phyloP scores from a whole-genome alignment of 208 protist genomes.

The Acanthamoeba healyi region DNA sequence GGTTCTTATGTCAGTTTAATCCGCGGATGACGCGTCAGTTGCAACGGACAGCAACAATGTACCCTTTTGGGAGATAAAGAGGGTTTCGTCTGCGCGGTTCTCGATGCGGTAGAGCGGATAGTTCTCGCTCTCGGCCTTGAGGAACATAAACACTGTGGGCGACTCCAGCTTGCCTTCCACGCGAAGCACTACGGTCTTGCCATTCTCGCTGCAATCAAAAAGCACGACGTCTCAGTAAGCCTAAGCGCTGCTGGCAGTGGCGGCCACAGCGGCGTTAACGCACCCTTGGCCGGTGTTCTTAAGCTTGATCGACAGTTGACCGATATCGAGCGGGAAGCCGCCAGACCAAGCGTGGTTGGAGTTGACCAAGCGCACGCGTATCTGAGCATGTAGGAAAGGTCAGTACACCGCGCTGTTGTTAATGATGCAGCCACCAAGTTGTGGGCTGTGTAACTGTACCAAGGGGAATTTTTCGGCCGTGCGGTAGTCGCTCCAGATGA shows the following conservation, averaged over 20 bases:
- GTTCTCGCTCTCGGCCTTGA: constrained; percentile 51
- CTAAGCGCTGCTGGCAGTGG: neutral
- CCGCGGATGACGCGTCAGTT: no score
- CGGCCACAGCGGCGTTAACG: neutral
- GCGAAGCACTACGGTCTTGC: constrained; percentile 17
- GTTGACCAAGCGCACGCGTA: constrained; percentile 21
- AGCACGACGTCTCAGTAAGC: neutral
- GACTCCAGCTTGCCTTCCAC: constrained; percentile 72
- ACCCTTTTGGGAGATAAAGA: constrained; percentile 30
- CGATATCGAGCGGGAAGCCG: constrained; percentile 60
- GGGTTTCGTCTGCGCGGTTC: constrained; percentile 66
- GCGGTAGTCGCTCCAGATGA: constrained; percentile 64
- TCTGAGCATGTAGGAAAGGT: neutral
- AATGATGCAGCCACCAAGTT: neutral
- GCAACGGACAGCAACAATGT: no score
- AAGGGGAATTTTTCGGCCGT: constrained; percentile 36
- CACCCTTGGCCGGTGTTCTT: constrained; percentile 12
- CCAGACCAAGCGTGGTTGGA: constrained; percentile 27
- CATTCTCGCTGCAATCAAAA: neutral
- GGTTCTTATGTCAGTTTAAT: no score
- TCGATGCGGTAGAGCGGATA: constrained; percentile 73
- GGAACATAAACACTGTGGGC: constrained; percentile 65
- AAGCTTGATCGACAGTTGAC: constrained; percentile 48
- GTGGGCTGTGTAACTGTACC: neutral
- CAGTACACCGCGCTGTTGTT: neutral